Conservation (phyloP, 495 filamentous ascomycete species). For the Hyaloscypha variabilis region DNA sequence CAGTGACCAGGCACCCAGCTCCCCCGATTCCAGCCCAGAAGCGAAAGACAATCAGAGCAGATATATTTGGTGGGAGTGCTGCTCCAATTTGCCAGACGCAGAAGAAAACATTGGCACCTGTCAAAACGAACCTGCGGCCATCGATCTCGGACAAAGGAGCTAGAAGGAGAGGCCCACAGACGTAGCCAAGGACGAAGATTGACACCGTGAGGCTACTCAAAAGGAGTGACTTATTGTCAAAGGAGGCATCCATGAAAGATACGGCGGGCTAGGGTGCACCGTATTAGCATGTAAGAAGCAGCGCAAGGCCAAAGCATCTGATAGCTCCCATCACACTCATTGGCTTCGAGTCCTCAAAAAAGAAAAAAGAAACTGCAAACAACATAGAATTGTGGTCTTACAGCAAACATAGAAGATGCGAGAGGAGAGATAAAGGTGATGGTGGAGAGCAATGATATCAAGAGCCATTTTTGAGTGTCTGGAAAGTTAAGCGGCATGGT, state of each 20-base stretch:
- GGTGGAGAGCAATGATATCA: slow-evolving; percentile 61
- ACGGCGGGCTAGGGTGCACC: slow-evolving; percentile 47
- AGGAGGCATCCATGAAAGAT: slow-evolving; percentile 52
- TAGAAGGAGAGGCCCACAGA: slow-evolving; percentile 65
- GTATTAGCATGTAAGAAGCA: too few species aligned
- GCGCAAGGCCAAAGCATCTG: too few species aligned
- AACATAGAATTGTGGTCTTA: background rate
- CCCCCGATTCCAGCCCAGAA: slow-evolving; percentile 67
- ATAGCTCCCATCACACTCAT: too few species aligned
- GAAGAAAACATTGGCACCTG: slow-evolving; percentile 66
- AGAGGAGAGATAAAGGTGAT: slow-evolving; percentile 65
- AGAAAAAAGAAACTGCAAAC: too few species aligned
- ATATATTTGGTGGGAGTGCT: slow-evolving; percentile 63
- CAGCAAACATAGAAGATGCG: slow-evolving; percentile 65
- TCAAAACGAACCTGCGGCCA: slow-evolving; percentile 65
- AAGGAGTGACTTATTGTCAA: slow-evolving; percentile 44
- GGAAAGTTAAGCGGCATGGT: slow-evolving; percentile 74
- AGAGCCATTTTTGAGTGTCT: slow-evolving; percentile 63
- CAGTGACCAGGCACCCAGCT: slow-evolving; percentile 54
- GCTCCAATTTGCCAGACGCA: slow-evolving; percentile 71
- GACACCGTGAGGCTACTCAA: slow-evolving; percentile 55
- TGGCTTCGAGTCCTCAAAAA: too few species aligned
- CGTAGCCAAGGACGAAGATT: slow-evolving; percentile 63
- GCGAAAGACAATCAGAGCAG: slow-evolving; percentile 63
- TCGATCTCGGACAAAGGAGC: slow-evolving; percentile 77